Percentiles rank a stretch among this genome's conserved stretches.
phyloP scores from a whole-genome alignment of 306 rosid genomes.

The Vachellia collinsii region DNA sequence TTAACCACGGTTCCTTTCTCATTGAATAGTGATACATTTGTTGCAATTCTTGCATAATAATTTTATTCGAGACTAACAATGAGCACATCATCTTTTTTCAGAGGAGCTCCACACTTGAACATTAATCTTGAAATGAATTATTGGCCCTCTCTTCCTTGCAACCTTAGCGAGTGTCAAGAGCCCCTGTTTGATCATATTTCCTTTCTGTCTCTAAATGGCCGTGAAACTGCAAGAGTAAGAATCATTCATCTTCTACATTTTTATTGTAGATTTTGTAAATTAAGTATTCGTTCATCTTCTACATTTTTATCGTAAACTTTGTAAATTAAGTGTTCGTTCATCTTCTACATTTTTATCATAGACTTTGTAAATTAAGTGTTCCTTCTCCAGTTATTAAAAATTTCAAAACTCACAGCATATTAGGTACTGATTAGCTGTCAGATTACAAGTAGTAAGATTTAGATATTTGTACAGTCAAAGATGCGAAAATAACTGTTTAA shows the following conservation, averaged over 20 bases:
- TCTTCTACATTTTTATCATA: constrained; percentile 1
- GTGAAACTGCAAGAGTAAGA: constrained; percentile 72
- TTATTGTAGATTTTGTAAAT: too few species aligned
- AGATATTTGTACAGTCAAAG: constrained; percentile 14
- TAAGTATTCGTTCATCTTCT: too few species aligned
- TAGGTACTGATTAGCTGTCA: neutral
- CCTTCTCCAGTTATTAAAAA: neutral
- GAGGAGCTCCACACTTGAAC: constrained; percentile 86
- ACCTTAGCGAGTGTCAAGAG: constrained; percentile 80
- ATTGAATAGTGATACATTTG: constrained; percentile 4
- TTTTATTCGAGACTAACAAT: constrained; percentile 32
- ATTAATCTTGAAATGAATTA: constrained; percentile 85
- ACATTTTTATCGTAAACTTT: neutral
- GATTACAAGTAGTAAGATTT: constrained; percentile 1
- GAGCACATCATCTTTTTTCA: constrained; percentile 38
- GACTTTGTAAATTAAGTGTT: neutral
- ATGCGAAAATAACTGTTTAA: constrained; percentile 8
- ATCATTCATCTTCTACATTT: constrained; percentile 5
- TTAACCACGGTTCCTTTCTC: constrained; percentile 3
- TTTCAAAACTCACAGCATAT: neutral
- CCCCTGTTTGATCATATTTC: constrained; percentile 67
- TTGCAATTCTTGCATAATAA: constrained; percentile 29
- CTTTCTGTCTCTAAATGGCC: constrained; percentile 62
- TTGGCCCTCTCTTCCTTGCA: constrained; percentile 91
- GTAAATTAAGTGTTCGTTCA: neutral